A percentile compares a stretch with the other conserved stretches of the same genome.
Evolutionary conservation across 495 filamentous ascomycete genomes (phyloP).

Genomic region (Astrothelium macrocarpum): DNA sequence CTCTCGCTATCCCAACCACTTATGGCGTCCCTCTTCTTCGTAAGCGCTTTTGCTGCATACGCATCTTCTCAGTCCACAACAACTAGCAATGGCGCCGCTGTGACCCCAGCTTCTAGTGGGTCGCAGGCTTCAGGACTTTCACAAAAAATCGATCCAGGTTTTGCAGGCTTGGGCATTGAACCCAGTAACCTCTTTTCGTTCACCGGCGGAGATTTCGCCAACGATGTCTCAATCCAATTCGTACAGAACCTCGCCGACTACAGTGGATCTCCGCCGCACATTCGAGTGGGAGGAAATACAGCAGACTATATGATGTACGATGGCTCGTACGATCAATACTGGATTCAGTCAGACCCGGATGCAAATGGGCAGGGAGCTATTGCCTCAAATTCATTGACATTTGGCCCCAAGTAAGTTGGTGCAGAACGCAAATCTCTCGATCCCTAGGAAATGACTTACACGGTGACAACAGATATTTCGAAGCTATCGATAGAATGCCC

Average conservation of each 20-base stretch:
- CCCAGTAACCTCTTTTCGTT: slow-evolving; percentile 36
- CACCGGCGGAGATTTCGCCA: slow-evolving; percentile 24
- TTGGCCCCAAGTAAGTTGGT: slow-evolving; percentile 23
- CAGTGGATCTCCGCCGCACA: slow-evolving; percentile 28
- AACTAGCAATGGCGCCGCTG: neutral
- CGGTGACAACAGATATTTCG: slow-evolving; percentile 18
- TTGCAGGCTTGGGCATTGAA: slow-evolving; percentile 36
- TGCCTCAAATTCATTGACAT: slow-evolving; percentile 25
- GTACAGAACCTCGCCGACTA: slow-evolving; percentile 33
- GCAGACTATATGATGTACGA: slow-evolving; percentile 33
- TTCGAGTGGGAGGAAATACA: slow-evolving; percentile 35
- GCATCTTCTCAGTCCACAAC: neutral
- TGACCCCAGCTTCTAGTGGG: neutral
- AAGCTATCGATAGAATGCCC: slow-evolving; percentile 31
- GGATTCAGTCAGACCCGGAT: slow-evolving; percentile 19
- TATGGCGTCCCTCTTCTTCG: neutral
- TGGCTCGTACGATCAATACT: slow-evolving; percentile 17
- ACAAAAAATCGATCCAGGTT: slow-evolving; percentile 13
- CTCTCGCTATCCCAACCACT: slow-evolving; percentile 2
- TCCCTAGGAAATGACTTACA: neutral
- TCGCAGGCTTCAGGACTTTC: neutral
- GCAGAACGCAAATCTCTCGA: neutral
- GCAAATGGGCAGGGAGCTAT: slow-evolving; percentile 19
- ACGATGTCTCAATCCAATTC: slow-evolving; percentile 29
- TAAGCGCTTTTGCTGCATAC: neutral